These are phyloP conservation scores for Nakazawaea wickerhamii DNA, from an alignment of 805 yeast species.

Conservation along the genomic window DNA sequence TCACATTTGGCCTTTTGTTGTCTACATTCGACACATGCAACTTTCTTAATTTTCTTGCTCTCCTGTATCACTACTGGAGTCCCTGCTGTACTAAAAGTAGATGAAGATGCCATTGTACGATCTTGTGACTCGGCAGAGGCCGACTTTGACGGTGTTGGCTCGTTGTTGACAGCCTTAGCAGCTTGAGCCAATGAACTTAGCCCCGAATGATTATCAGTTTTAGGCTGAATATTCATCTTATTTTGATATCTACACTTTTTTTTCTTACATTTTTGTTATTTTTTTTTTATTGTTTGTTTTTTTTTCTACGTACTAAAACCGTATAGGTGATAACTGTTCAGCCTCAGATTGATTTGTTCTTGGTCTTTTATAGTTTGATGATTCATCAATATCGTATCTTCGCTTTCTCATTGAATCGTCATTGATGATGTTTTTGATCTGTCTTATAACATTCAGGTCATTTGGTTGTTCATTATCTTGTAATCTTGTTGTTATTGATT, in stretches of 20 bases:
- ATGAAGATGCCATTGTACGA: too few species aligned
- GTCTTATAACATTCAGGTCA: neutral
- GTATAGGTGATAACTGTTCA: conserved; percentile 5
- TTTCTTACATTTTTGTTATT: neutral
- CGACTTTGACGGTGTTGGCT: neutral
- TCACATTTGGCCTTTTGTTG: conserved; percentile 94
- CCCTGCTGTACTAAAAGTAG: neutral
- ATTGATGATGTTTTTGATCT: neutral
- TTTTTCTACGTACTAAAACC: neutral
- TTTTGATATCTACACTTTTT: neutral
- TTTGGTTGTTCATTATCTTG: neutral
- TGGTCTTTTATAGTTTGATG: too few species aligned
- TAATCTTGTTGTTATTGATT: neutral
- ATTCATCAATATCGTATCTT: neutral
- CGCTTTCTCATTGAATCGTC: neutral
- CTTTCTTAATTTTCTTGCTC: conserved; percentile 36
- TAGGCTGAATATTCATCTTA: conserved; percentile 3
- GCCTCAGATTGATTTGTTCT: neutral
- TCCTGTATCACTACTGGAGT: neutral
- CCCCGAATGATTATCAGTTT: conserved; percentile 5
- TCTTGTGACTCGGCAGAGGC: neutral
- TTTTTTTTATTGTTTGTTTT: neutral
- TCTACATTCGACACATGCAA: conserved; percentile 94
- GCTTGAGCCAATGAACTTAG: conserved; percentile 13
- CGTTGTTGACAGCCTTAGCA: conserved; percentile 9